Evolutionary conservation across 2,329 filamentous ascomycete genomes (phyloP).

Genomic region (Furcasterigmium furcatum): DNA sequence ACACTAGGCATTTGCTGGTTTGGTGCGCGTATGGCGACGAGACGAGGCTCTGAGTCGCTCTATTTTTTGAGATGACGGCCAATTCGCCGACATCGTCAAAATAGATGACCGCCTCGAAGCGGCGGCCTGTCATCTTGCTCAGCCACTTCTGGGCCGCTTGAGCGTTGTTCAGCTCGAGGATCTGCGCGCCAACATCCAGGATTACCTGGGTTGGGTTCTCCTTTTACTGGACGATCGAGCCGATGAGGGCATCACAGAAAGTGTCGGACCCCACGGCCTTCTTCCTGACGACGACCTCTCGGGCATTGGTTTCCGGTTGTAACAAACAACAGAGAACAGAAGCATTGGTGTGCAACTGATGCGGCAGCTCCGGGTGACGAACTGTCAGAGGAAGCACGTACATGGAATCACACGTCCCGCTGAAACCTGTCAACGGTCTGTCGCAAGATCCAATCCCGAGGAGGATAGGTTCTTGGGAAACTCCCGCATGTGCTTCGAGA

Average conservation of each 20-base stretch:
- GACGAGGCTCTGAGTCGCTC: slow-evolving; percentile 43
- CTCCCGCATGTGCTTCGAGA: slow-evolving; percentile 58
- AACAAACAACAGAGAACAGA: slow-evolving; percentile 60
- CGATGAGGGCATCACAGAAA: background rate
- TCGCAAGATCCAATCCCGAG: slow-evolving; percentile 65
- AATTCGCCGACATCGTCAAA: slow-evolving; percentile 54
- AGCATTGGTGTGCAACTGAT: slow-evolving; percentile 64
- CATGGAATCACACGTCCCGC: slow-evolving; percentile 64
- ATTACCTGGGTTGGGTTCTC: slow-evolving; percentile 48
- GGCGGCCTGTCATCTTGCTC: slow-evolving; percentile 6
- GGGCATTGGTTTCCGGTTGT: slow-evolving; percentile 43
- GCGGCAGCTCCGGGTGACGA: slow-evolving; percentile 48
- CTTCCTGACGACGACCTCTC: slow-evolving; percentile 6
- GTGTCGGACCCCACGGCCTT: slow-evolving; percentile 16
- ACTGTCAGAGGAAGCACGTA: slow-evolving; percentile 55
- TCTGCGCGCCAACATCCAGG: slow-evolving; percentile 68
- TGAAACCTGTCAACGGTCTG: slow-evolving; percentile 60
- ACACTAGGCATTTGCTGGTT: slow-evolving; percentile 59
- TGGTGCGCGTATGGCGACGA: slow-evolving; percentile 56
- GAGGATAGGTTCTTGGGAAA: slow-evolving; percentile 61
- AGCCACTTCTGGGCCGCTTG: slow-evolving; percentile 55
- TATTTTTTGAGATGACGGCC: slow-evolving; percentile 46
- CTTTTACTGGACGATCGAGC: background rate
- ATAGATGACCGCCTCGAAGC: slow-evolving; percentile 49
- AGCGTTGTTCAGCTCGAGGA: slow-evolving; percentile 60